Conservation (phyloP, 2,329 filamentous ascomycete genomes). For the Parastagonospora nodorum region DNA sequence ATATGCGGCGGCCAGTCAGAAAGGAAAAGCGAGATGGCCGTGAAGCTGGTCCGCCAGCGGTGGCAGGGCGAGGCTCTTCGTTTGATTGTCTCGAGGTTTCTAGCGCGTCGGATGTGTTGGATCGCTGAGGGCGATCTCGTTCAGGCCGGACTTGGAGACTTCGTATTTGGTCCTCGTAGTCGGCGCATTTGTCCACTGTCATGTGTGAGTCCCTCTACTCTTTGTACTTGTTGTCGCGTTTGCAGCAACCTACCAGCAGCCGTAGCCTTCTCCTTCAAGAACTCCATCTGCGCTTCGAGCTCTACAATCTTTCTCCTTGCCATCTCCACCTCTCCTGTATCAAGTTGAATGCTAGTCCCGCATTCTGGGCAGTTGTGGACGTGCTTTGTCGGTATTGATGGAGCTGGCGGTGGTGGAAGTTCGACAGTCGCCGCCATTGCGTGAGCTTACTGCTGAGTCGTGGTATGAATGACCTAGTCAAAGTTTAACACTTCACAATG, state of each 20-base stretch:
- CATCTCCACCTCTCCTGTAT: conserved; percentile 19
- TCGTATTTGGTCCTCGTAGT: conserved; percentile 79
- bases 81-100: conserved; percentile 24
- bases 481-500: neutral
- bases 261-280: conserved; percentile 73
- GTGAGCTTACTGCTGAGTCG: neutral
- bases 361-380: conserved; percentile 41
- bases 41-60: conserved; percentile 31
- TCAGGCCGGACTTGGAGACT: conserved; percentile 48
- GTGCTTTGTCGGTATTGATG: conserved; percentile 24
- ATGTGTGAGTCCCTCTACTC: conserved; percentile 4
- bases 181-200: conserved; percentile 64
- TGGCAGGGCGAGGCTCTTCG: conserved; percentile 36
- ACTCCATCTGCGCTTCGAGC: conserved; percentile 71
- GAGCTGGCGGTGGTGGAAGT: conserved; percentile 20
- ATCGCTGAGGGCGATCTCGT: conserved; percentile 17
- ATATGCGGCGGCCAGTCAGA: conserved; percentile 47
- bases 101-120: conserved; percentile 28
- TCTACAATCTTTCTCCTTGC: conserved; percentile 51
- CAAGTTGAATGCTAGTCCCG: conserved; percentile 24
- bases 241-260: conserved; percentile 56
- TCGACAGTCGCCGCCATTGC: conserved; percentile 25
- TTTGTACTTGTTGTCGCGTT: neutral
- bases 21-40: conserved; percentile 51
- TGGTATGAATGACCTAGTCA: neutral